Conservation (phyloP, 2,329 filamentous ascomycete genomes). For the Trichoderma afroharzianum region DNA sequence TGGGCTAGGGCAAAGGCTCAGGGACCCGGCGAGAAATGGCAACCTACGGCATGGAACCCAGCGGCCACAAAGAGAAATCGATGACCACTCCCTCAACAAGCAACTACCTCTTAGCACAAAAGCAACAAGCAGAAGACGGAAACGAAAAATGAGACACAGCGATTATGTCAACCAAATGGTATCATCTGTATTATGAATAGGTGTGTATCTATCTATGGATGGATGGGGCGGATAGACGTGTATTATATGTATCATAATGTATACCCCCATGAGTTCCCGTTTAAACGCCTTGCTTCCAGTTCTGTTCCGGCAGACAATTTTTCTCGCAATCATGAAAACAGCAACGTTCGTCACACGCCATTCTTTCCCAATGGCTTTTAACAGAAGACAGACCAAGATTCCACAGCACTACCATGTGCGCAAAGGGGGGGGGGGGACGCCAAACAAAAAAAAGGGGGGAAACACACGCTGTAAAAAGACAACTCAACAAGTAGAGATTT, state of each 20-base stretch:
- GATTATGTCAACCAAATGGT: neutral
- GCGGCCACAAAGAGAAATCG: slow-evolving; percentile 32
- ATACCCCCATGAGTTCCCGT: slow-evolving; percentile 1
- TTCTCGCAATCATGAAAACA: neutral
- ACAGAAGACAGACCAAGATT: neutral
- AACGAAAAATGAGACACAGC: neutral
- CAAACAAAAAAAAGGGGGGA: neutral
- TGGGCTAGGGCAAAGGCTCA: slow-evolving; percentile 50
- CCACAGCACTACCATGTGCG: neutral
- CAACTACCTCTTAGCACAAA: neutral
- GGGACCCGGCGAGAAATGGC: slow-evolving; percentile 62
- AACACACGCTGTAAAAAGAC: neutral
- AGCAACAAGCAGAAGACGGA: no score
- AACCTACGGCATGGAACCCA: slow-evolving; percentile 61
- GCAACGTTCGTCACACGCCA: neutral
- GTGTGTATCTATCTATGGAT: neutral
- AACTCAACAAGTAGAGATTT: slow-evolving; percentile 20
- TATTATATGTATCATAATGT: slow-evolving; percentile 20
- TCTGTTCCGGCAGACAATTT: neutral
- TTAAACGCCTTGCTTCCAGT: slow-evolving; percentile 13
- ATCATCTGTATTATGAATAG: neutral
- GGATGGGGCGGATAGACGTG: neutral
- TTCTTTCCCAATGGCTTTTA: neutral
- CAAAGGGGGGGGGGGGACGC: no score
- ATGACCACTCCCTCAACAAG: neutral